phyloP scores from a whole-genome alignment of 495 filamentous ascomycete species.

The Penicillium fimorum region DNA sequence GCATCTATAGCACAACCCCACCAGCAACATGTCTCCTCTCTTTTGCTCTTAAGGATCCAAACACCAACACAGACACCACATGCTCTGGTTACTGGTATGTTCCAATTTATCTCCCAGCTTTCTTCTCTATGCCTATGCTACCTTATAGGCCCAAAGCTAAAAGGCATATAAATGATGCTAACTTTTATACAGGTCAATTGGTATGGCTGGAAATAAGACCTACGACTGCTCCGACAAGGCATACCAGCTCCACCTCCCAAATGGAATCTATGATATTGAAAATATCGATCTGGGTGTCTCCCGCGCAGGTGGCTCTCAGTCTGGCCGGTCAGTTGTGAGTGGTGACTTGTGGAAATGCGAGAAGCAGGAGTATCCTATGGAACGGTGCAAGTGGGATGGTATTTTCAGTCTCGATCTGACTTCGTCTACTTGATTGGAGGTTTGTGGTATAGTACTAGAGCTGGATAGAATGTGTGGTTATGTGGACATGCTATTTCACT shows the following conservation, averaged over 20 bases:
- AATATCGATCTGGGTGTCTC: conserved; percentile 15
- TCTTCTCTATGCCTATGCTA: neutral
- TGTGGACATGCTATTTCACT: neutral
- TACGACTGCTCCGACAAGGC: conserved; percentile 17
- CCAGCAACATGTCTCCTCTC: conserved; percentile 10
- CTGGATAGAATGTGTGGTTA: neutral
- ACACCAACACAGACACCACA: conserved; percentile 9
- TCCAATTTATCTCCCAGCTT: neutral
- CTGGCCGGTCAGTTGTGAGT: neutral
- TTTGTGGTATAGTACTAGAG: conserved; percentile 3
- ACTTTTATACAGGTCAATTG: conserved; percentile 14
- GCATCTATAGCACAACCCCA: conserved; percentile 5
- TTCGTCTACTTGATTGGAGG: neutral
- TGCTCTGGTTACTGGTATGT: conserved; percentile 22
- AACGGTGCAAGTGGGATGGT: conserved; percentile 16
- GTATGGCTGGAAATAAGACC: conserved; percentile 8
- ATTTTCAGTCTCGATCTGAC: conserved; percentile 12
- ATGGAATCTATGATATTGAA: conserved; percentile 22
- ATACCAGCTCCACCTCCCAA: conserved; percentile 20
- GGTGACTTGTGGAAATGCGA: conserved; percentile 14
- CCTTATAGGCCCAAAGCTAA: neutral
- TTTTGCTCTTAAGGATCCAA: conserved; percentile 24
- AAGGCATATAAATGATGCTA: neutral
- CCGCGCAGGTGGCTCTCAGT: conserved; percentile 9
- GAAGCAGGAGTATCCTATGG: conserved; percentile 8